A percentile compares a stretch with the other conserved stretches of the same genome.
phyloP scores from a whole-genome alignment of 1,284 basidiomycete genomes.

The Hemileia vastatrix region DNA sequence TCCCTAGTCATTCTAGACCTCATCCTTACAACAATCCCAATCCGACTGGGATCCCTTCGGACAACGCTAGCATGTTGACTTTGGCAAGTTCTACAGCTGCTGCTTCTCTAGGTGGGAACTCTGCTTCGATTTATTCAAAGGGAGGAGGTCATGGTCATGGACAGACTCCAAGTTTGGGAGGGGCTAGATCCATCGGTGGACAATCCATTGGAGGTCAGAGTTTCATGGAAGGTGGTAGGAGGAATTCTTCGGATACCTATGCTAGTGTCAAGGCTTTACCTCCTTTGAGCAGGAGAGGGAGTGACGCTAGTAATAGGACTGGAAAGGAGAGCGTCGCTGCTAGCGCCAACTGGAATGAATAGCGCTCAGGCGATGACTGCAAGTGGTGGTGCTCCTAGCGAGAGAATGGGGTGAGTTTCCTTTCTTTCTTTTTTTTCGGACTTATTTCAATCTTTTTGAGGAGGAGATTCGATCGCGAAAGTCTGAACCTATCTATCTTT shows the following conservation, averaged over 20 bases:
- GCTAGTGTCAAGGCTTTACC: conserved; percentile 37
- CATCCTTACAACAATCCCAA: conserved; percentile 92
- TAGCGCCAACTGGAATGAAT: no score
- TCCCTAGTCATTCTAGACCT: conserved; percentile 71
- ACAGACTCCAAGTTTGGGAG: conserved; percentile 29
- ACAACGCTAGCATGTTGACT: conserved; percentile 84
- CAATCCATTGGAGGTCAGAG: conserved; percentile 15
- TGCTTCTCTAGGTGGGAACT: conserved; percentile 29
- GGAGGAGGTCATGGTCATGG: conserved; percentile 5
- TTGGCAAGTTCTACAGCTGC: conserved; percentile 88
- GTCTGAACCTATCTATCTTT: conserved; percentile 1
- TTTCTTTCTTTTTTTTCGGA: not conserved
- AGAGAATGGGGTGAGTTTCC: no score
- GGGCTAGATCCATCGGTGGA: conserved; percentile 34
- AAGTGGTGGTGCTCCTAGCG: no score
- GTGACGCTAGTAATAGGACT: no score
- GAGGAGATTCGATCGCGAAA: not conserved
- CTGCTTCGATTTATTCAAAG: not conserved
- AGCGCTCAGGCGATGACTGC: no score
- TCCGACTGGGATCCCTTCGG: conserved; percentile 74
- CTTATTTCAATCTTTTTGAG: not conserved
- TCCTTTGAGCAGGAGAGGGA: conserved; percentile 38
- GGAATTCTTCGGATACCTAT: conserved; percentile 36
- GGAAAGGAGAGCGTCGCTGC: no score
- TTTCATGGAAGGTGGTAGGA: conserved; percentile 32